These are phyloP conservation scores for Pichia membranifaciens DNA, from an alignment of 805 yeast genomes.

Conservation along the genomic window DNA sequence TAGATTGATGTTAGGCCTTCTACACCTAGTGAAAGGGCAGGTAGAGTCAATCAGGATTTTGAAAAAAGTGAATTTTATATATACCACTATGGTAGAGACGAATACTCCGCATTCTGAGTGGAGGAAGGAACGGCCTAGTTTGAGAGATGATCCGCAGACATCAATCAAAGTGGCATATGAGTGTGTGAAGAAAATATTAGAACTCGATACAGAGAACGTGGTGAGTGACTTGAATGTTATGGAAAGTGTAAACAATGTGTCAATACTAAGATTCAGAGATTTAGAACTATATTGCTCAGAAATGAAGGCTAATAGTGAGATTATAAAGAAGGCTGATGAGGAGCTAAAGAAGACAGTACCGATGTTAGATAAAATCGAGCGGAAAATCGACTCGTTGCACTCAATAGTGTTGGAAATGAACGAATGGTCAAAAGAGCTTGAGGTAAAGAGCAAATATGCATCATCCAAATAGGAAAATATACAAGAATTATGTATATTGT, in stretches of 20 bases:
- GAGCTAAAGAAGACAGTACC: background rate
- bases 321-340: background rate
- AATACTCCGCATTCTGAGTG: background rate
- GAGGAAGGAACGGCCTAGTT: background rate
- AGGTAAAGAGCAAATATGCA: background rate
- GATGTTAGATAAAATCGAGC: slow-evolving; percentile 24
- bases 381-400: slow-evolving; percentile 15
- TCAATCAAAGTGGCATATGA: slow-evolving; percentile 25
- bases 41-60: no score
- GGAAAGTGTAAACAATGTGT: slow-evolving; percentile 53
- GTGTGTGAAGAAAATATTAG: slow-evolving; percentile 30
- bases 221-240: slow-evolving; percentile 41
- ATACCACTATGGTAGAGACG: background rate
- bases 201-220: slow-evolving; percentile 31
- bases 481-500: background rate
- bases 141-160: slow-evolving; percentile 21
- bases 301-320: background rate
- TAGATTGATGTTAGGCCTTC: no score
- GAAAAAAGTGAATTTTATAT: no score
- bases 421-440: slow-evolving; percentile 9
- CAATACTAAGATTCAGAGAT: slow-evolving; percentile 44
- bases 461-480: background rate
- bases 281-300: slow-evolving; percentile 36
- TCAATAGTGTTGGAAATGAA: slow-evolving; percentile 2
- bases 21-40: no score